Percentiles rank a stretch among this genome's conserved stretches.
Conservation (phyloP, 106 monocot species). For the Dendrobium chrysotoxum region DNA sequence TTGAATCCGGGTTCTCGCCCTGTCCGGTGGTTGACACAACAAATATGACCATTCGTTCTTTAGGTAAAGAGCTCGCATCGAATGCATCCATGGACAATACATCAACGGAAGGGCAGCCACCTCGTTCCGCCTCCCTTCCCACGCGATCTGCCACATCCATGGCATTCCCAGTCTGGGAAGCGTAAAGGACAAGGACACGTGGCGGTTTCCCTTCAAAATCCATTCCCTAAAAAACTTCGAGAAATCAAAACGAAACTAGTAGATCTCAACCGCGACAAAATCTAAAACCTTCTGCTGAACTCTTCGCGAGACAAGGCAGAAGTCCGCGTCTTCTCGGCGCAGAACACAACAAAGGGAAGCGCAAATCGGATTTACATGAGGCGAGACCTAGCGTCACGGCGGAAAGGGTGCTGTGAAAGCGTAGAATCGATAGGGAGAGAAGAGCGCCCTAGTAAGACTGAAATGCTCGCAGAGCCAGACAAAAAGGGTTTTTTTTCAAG, state of each 20-base stretch:
- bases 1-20: conserved; percentile 78
- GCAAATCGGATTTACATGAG: background rate
- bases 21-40: conserved; percentile 91
- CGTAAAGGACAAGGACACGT: conserved; percentile 65
- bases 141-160: conserved; percentile 87
- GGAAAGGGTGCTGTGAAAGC: background rate
- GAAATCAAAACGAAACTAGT: background rate
- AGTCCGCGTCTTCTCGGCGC: too few relatives aligned
- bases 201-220: conserved; percentile 3
- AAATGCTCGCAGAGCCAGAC: background rate
- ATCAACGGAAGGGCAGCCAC: conserved; percentile 58
- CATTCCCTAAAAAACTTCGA: background rate
- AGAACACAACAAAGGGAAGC: background rate
- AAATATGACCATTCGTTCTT: conserved; percentile 53
- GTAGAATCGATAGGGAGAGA: background rate
- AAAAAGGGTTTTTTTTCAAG: background rate
- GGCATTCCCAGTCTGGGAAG: conserved; percentile 86
- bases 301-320: background rate
- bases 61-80: conserved; percentile 38
- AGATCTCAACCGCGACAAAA: background rate
- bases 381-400: background rate
- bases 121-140: conserved; percentile 70
- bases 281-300: background rate
- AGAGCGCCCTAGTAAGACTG: background rate
- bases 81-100: conserved; percentile 69